Evolutionary conservation across 192 early-diverging fungal species (phyloP).

Genomic region (Geranomyces variabilis): DNA sequence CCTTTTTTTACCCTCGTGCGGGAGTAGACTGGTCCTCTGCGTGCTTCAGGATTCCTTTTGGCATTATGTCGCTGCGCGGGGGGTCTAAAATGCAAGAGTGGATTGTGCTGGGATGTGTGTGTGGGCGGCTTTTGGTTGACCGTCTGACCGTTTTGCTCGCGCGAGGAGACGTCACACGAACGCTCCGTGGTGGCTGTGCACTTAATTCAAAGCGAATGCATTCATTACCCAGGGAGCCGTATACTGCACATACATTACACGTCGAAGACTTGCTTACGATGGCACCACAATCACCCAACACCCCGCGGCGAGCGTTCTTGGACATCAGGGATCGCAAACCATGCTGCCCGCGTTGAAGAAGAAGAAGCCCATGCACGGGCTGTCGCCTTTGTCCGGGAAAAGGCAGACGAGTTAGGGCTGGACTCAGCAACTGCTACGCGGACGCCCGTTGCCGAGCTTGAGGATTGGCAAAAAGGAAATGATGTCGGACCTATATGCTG

Average conservation of each 20-base stretch:
- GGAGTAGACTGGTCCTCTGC: background rate
- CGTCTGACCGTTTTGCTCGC: no score
- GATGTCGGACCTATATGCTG: slow-evolving; percentile 11
- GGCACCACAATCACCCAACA: background rate
- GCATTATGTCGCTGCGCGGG: no score
- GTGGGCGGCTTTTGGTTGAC: no score
- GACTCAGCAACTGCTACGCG: no score
- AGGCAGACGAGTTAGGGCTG: slow-evolving; percentile 8
- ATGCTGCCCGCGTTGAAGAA: background rate
- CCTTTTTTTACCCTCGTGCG: slow-evolving; percentile 10
- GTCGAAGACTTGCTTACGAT: no score
- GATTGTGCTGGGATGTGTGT: no score
- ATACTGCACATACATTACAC: no score
- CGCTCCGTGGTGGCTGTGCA: no score
- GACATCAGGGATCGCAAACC: slow-evolving; percentile 29
- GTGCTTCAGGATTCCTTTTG: slow-evolving; percentile 23
- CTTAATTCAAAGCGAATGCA: no score
- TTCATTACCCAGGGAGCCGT: no score
- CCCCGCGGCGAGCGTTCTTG: slow-evolving; percentile 12
- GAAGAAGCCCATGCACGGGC: slow-evolving; percentile 12
- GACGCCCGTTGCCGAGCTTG: background rate
- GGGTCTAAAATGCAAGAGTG: no score
- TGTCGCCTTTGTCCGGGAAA: background rate
- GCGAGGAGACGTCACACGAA: no score
- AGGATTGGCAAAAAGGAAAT: slow-evolving; percentile 28